A percentile compares a stretch with the other conserved stretches of the same genome.
Conservation (phyloP, 2,329 filamentous ascomycete genomes). For the Trichophyton equinum region DNA sequence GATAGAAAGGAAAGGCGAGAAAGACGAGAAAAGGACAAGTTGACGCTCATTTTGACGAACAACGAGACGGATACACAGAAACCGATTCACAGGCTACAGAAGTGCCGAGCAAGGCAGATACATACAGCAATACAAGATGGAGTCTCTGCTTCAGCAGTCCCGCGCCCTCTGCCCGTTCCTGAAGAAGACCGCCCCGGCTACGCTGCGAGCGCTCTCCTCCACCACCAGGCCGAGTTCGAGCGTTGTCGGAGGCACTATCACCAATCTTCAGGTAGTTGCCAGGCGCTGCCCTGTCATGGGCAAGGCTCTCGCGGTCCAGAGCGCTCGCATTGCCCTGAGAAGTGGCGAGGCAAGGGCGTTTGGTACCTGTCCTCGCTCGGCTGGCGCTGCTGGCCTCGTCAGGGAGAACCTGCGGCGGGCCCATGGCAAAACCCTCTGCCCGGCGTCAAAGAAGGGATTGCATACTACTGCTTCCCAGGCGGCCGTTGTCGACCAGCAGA, state of each 20-base stretch:
- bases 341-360: constrained; percentile 24
- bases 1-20: background rate
- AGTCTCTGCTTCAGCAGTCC: constrained; percentile 86
- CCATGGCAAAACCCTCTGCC: constrained; percentile 31
- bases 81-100: no score
- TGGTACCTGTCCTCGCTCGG: constrained; percentile 19
- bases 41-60: no score
- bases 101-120: background rate
- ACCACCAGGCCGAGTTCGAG: constrained; percentile 45
- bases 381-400: background rate
- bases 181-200: constrained; percentile 83
- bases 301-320: constrained; percentile 85
- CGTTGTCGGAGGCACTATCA: constrained; percentile 83
- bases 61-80: no score
- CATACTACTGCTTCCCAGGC: constrained; percentile 70
- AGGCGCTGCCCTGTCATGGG: constrained; percentile 97
- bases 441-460: constrained; percentile 54
- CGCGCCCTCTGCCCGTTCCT: constrained; percentile 96
- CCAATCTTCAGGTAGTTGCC: constrained; percentile 86
- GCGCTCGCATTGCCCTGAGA: constrained; percentile 26
- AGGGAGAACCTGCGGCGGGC: constrained; percentile 16
- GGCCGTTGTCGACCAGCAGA: constrained; percentile 57
- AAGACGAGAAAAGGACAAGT: background rate
- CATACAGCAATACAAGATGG: constrained; percentile 47
- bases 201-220: constrained; percentile 73